phyloP scores from a whole-genome alignment of 257 asterid genomes.

The Primulina tabacum region DNA sequence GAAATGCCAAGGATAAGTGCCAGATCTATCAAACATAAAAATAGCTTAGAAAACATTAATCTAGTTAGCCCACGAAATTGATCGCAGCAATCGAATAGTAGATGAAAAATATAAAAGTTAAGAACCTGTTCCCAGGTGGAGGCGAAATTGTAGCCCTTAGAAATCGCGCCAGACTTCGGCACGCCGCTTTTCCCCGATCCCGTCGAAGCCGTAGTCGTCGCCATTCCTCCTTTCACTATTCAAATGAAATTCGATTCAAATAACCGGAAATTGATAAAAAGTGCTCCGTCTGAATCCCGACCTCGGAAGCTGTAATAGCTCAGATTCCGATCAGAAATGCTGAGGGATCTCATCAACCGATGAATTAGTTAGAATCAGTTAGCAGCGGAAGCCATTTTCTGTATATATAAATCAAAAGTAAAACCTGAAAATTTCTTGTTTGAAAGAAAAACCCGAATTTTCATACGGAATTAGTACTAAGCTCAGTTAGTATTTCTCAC shows the following conservation, averaged over 20 bases:
- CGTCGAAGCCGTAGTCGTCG: conserved; percentile 35
- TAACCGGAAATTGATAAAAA: not conserved
- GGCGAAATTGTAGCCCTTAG: conserved; percentile 90
- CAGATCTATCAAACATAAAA: conserved; percentile 22
- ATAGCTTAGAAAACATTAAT: conserved; percentile 4
- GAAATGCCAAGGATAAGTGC: conserved; percentile 9
- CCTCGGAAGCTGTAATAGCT: not conserved
- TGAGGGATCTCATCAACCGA: not conserved
- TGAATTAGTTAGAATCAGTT: not conserved
- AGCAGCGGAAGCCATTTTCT: conserved; percentile 5
- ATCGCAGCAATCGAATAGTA: conserved; percentile 14
- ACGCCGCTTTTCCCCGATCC: conserved; percentile 45
- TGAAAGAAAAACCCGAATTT: too few relatives aligned
- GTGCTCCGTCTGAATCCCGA: conserved; percentile 12
- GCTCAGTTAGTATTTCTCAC: too few relatives aligned
- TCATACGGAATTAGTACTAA: too few relatives aligned
- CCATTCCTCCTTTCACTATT: conserved; percentile 36
- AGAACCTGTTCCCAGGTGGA: conserved; percentile 94
- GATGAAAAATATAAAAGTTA: not conserved
- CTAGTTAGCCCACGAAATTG: not conserved
- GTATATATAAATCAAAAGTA: too few relatives aligned
- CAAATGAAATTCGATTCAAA: conserved; percentile 4
- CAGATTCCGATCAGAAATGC: not conserved
- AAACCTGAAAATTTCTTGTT: too few relatives aligned
- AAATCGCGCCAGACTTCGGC: conserved; percentile 78